These are phyloP conservation scores for Keithomyces neogunnii DNA, from an alignment of 2,329 filamentous ascomycete species.

Conservation along the genomic window DNA sequence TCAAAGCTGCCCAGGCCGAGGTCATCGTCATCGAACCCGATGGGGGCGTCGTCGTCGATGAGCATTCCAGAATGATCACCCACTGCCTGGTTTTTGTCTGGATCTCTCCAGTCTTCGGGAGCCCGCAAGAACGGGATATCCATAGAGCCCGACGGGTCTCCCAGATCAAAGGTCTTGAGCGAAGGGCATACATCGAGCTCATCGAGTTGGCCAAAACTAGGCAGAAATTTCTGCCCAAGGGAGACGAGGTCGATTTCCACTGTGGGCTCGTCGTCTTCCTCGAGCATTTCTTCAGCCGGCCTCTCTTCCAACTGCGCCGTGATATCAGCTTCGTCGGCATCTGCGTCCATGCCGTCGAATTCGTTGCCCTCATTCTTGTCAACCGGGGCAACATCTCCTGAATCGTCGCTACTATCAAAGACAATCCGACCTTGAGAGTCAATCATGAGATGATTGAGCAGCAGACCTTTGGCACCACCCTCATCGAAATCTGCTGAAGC, in stretches of 20 bases:
- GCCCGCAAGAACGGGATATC: constrained; percentile 91
- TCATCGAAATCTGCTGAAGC: constrained; percentile 98
- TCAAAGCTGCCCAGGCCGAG: constrained; percentile 65
- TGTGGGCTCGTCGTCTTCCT: constrained; percentile 39
- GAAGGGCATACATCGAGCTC: constrained; percentile 91
- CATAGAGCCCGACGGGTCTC: constrained; percentile 73
- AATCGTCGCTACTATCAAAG: constrained; percentile 95
- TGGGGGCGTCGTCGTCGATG: constrained; percentile 77
- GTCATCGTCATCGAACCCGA: constrained; percentile 66
- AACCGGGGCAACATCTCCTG: constrained; percentile 38
- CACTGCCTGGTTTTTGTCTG: constrained; percentile 51
- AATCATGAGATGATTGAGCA: constrained; percentile 95
- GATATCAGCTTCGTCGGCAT: constrained; percentile 18
- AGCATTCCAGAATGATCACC: constrained; percentile 72
- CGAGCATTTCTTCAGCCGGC: constrained; percentile 34
- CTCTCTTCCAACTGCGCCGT: constrained; percentile 32
- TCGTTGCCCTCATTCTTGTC: constrained; percentile 30
- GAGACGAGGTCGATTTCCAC: constrained; percentile 71
- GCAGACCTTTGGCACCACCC: constrained; percentile 87
- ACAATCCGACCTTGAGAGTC: constrained; percentile 88
- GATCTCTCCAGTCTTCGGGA: constrained; percentile 73
- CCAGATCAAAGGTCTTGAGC: constrained; percentile 86
- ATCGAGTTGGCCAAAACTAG: constrained; percentile 67
- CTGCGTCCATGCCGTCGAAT: constrained; percentile 28
- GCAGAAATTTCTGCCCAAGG: constrained; percentile 76